Base-by-base conservation (phyloP, 345 rosid genomes). In the Syzygium jambos region DNA sequence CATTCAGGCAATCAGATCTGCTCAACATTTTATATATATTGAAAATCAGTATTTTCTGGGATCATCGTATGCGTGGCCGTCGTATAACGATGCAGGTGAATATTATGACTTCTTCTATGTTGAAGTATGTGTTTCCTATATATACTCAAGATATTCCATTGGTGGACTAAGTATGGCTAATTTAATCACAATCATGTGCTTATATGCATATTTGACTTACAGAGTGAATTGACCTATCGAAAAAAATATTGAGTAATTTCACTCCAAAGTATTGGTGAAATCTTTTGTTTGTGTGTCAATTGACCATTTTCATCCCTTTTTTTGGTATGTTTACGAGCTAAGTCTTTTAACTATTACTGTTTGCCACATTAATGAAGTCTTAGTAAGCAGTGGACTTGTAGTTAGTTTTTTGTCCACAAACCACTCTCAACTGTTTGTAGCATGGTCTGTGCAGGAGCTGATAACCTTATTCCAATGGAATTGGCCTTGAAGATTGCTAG, bases 31-130 rank as follows among this genome's bases (percentile, higher is more conserved):
- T 93, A 94, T 98, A 92, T 98, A 98, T 86, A 96, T 98, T 49
- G 99, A 98, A 93, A 98, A 98, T 90, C 99, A 98, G 94, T 98
- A 95, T 91, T 98, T 98, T 89, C 91, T 98, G 52, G 99, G 99
- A 89, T 98, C 99, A 85, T 98, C 99, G 12, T 98, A 95, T 94
- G 99, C 94, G 16, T 98, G 99, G 99, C 99, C 97, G 84, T 91
- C 94, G 5, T 98, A 98, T 88, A 90, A 91, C 85, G 77, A 92
- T 91, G 99, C 99, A 94, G 99, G 99, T 98, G 87, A 88, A 84
- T 25, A 14, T 65, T 16, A 21, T 84, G 29, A 11, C n/a, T 17
- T 61, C 27, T 17, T 85, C 38, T 25, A 53, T 3, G 56, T 86
- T 38, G 55, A 57, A 57, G 63, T 73, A 41, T 29, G 13, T 12